Base-by-base conservation (phyloP, 306 rosid genomes). In the Prunus salicina region DNA sequence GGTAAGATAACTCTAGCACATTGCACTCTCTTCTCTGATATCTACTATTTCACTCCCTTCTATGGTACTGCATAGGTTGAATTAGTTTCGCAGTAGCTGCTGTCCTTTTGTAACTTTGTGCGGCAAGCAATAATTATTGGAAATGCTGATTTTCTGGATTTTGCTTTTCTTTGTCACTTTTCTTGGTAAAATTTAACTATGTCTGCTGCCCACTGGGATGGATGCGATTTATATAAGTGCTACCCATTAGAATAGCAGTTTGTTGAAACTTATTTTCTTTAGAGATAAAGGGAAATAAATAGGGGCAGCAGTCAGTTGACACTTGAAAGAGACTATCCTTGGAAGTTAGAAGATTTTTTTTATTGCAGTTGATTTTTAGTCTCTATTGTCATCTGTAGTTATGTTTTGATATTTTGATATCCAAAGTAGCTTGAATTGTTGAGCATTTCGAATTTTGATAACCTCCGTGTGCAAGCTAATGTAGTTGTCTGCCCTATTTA, bases 1-100 rank as follows among this genome's bases (percentile, higher is more conserved):
- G 97, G 98, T 92, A 84, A 77, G 89, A 80, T 77, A 79, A 16
- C 77, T 30, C 47, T 70, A n/a, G 72, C 64, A 43, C 64, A 43
- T 67, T 43, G 14, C 22, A 41, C 50, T 57, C 49, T 18, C 71
- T 69, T 60, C 20, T 73, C 25, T 74, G 72, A 58, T 75, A 66
- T 30, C 47, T 71, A n/a, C 76, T 66, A 43, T 70, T 34, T 7
- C 32, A 60, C 63, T 52, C 53, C n/a, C 67, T 69, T 60, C n/a
- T 3, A 6, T 71, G 3, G 12, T 28, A 49, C 27, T 63, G 12
- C 64, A 46, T 77, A 8, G 52, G 49, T 61, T 22, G 60, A 58
- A 58, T 52, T 76, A 27, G 43, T 71, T 57, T 58, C 18, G 1
- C 28, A 20, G 45, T 60, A 46, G 53, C 32, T 61, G 46, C n/a